phyloP scores from a whole-genome alignment of 2,329 filamentous ascomycete genomes.

The Diaporthe velutina region DNA sequence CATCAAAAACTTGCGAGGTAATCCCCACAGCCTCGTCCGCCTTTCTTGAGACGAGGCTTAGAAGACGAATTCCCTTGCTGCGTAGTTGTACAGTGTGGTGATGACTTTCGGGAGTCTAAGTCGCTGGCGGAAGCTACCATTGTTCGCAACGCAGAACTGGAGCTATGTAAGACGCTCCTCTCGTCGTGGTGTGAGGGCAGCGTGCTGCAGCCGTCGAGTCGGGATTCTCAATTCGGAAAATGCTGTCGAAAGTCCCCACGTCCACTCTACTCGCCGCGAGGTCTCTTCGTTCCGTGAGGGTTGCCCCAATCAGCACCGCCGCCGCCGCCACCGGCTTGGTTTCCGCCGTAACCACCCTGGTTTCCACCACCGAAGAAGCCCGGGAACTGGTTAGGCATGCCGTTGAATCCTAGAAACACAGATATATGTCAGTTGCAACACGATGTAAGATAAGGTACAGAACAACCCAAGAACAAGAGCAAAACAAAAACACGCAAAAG shows the following conservation, averaged over 20 bases:
- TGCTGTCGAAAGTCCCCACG: neutral
- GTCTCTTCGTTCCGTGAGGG: slow-evolving; percentile 84
- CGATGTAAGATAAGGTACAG: neutral
- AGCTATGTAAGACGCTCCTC: neutral
- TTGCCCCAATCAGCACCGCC: slow-evolving; percentile 83
- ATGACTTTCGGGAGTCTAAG: neutral
- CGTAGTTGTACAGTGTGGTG: neutral
- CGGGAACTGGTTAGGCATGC: slow-evolving; percentile 77
- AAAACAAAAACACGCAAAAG: neutral
- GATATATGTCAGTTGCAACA: slow-evolving; percentile 42
- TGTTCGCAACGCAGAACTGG: neutral
- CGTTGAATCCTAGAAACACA: slow-evolving; percentile 69
- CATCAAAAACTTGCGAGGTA: neutral
- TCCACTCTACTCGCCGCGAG: slow-evolving; percentile 78
- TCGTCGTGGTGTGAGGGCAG: neutral
- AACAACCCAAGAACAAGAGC: neutral
- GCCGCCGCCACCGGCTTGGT: slow-evolving; percentile 58
- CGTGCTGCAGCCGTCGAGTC: neutral
- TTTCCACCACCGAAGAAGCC: slow-evolving; percentile 75
- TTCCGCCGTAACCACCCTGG: slow-evolving; percentile 75
- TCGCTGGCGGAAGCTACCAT: neutral
- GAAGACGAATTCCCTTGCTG: neutral
- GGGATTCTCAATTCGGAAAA: neutral
- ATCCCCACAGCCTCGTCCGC: neutral
- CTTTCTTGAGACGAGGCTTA: no score